These are phyloP conservation scores for Aspergillus sp. DNA, from an alignment of 2,329 filamentous ascomycete genomes.

Conservation along the genomic window DNA sequence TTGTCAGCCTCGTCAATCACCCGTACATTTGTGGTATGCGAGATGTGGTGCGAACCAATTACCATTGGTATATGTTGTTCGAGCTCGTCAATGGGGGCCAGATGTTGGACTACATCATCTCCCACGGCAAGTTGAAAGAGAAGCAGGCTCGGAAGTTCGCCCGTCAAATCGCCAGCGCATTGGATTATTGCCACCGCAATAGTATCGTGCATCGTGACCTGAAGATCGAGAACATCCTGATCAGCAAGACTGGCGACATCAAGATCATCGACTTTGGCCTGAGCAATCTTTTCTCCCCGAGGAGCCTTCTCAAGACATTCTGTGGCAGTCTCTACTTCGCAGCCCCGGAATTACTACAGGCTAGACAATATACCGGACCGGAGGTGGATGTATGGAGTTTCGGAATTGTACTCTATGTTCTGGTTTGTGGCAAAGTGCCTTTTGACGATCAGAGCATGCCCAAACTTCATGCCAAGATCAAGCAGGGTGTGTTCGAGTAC, in stretches of 20 bases:
- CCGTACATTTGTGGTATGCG: constrained; percentile 95
- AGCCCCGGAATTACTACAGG: constrained; percentile 89
- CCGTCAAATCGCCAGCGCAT: constrained; percentile 90
- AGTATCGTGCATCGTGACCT: constrained; percentile 96
- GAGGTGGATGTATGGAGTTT: constrained; percentile 99
- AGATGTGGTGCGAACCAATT: constrained; percentile 92
- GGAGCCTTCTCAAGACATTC: constrained; percentile 87
- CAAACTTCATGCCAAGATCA: constrained; percentile 96
- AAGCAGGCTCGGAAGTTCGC: constrained; percentile 98
- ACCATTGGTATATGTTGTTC: constrained; percentile 99
- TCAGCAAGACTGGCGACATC: constrained; percentile 98
- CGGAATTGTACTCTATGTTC: constrained; percentile 93
- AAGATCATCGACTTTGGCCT: constrained; percentile 99
- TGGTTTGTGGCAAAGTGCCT: constrained; percentile 96
- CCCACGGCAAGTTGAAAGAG: constrained; percentile 94
- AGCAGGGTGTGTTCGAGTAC: constrained; percentile 94
- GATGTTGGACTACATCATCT: constrained; percentile 99
- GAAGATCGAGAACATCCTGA: constrained; percentile 99
- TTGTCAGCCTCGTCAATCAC: constrained; percentile 90
- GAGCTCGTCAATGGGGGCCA: constrained; percentile 98
- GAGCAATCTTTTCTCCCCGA: constrained; percentile 91
- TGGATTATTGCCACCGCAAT: constrained; percentile 97
- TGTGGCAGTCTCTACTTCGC: constrained; percentile 98
- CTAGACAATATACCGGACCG: constrained; percentile 89
- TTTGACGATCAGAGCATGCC: constrained; percentile 99